Conservation (phyloP, 768 basidiomycete genomes). For the Termitomyces bulborhizus region DNA sequence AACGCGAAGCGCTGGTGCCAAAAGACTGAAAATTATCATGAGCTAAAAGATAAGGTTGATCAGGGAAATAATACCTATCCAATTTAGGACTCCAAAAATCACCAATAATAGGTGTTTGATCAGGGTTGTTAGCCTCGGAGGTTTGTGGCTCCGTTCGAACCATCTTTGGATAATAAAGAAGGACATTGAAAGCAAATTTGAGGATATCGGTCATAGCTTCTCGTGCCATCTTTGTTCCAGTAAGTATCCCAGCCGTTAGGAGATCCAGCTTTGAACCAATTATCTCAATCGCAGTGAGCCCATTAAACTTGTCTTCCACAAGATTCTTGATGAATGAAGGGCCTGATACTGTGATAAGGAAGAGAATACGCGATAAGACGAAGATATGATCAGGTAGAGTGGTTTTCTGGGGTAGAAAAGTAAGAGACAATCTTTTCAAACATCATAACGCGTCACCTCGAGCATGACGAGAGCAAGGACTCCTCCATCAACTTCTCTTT, state of each 20-base stretch:
- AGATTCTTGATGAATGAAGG: slow-evolving; percentile 48
- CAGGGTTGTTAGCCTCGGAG: slow-evolving; percentile 18
- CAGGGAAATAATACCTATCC: slow-evolving; percentile 44
- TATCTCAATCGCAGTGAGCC: slow-evolving; percentile 56
- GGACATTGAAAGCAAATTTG: slow-evolving; percentile 79
- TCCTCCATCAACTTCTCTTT: slow-evolving; percentile 58
- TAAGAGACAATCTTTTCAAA: slow-evolving; percentile 2
- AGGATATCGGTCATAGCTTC: slow-evolving; percentile 81
- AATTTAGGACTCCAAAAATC: slow-evolving; percentile 73
- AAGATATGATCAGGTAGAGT: slow-evolving; percentile 59
- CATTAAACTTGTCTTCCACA: slow-evolving; percentile 57
- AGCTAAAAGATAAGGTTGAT: not conserved
- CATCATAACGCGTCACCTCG: slow-evolving; percentile 35
- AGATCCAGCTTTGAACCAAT: slow-evolving; percentile 56
- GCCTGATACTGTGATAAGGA: slow-evolving; percentile 58
- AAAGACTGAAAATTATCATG: slow-evolving; percentile 38
- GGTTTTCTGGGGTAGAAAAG: slow-evolving; percentile 45
- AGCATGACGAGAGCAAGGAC: slow-evolving; percentile 48
- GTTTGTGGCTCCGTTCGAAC: slow-evolving; percentile 42
- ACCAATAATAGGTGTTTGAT: slow-evolving; percentile 47
- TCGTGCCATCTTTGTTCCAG: slow-evolving; percentile 46
- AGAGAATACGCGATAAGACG: slow-evolving; percentile 70
- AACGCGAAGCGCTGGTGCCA: slow-evolving; percentile 64
- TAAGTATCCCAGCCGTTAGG: slow-evolving; percentile 41
- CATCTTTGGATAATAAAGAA: slow-evolving; percentile 74